Percentiles rank a stretch among this genome's conserved stretches.
Conservation (phyloP, 2,329 filamentous ascomycete genomes). For the Aspergillus fischeri region DNA sequence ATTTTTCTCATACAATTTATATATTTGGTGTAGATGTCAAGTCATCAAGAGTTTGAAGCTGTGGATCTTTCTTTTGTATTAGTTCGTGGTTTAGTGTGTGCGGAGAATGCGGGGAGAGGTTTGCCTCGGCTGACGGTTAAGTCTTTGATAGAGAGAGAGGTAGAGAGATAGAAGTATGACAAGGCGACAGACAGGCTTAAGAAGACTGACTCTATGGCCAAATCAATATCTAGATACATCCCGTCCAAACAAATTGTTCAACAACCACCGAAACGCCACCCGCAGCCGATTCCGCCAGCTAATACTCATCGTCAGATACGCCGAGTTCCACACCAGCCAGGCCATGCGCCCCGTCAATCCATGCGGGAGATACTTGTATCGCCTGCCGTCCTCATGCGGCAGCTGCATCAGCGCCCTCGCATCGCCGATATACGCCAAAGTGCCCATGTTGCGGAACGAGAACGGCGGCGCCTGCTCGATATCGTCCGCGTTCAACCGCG, state of each 20-base stretch:
- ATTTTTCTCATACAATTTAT: background rate
- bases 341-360: constrained; percentile 39
- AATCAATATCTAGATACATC: constrained; percentile 41
- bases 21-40: background rate
- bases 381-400: constrained; percentile 23
- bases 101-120: background rate
- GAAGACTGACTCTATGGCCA: background rate
- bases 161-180: no score
- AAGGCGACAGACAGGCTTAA: no score
- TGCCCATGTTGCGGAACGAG: constrained; percentile 54
- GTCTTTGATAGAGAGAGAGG: no score
- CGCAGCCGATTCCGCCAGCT: constrained; percentile 45
- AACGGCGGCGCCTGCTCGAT: constrained; percentile 38
- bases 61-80: background rate
- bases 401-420: constrained; percentile 56
- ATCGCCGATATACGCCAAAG: constrained; percentile 57
- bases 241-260: constrained; percentile 42
- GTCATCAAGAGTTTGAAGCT: background rate
- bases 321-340: constrained; percentile 42
- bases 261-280: constrained; percentile 39
- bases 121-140: background rate
- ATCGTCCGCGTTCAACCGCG: constrained; percentile 51
- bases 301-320: constrained; percentile 45
- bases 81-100: background rate
- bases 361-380: constrained; percentile 29